Conservation (phyloP, 148 eudicot species). For the Rhododendron henanense region DNA sequence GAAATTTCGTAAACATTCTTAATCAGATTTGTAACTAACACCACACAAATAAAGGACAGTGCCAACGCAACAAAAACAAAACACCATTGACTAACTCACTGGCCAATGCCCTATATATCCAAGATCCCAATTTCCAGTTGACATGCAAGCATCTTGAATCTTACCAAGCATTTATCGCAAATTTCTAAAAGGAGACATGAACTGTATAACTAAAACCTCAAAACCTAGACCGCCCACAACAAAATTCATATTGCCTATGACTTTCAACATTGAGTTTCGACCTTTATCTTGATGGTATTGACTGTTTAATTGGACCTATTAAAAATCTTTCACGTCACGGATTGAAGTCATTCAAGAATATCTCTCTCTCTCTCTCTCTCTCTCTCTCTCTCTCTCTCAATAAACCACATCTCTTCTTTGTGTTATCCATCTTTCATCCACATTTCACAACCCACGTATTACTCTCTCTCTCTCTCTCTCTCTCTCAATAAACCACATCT, state of each 20-base stretch:
- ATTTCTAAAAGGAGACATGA: background rate
- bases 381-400: background rate
- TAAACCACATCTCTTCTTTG: no score
- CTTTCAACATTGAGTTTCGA: background rate
- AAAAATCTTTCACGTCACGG: background rate
- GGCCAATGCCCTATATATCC: background rate
- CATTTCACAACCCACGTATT: no score
- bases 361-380: background rate
- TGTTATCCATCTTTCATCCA: no score
- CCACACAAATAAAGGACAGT: background rate
- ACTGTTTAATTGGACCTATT: background rate
- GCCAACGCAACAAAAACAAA: background rate
- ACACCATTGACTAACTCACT: background rate
- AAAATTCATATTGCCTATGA: background rate
- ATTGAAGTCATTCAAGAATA: background rate
- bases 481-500: background rate
- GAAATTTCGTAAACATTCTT: background rate
- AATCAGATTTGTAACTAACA: background rate
- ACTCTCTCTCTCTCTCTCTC: no score
- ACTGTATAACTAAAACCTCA: background rate
- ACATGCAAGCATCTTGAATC: constrained; percentile 1
- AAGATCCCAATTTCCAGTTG: background rate
- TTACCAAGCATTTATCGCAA: background rate
- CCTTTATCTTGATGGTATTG: background rate
- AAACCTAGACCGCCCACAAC: background rate